These are phyloP conservation scores for Metschnikowia vanudenii DNA, from an alignment of 805 yeast species.

Conservation along the genomic window DNA sequence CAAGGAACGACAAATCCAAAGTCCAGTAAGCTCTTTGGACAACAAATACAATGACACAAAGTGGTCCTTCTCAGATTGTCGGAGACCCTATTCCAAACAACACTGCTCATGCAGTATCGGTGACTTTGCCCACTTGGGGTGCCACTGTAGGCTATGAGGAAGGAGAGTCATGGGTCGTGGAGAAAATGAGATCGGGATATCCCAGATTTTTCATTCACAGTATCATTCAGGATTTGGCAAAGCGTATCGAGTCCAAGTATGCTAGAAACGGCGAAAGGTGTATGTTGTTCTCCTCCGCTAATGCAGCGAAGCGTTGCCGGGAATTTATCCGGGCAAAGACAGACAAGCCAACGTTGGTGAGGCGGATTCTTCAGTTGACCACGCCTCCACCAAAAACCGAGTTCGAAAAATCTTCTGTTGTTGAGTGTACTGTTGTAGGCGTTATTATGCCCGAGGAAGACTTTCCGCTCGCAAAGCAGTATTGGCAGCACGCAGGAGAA, in stretches of 20 bases:
- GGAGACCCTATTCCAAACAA: conserved; percentile 89
- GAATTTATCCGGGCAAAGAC: conserved; percentile 58
- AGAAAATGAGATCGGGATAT: conserved; percentile 80
- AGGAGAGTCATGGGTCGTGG: conserved; percentile 78
- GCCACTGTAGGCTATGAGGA: conserved; percentile 91
- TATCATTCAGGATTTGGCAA: conserved; percentile 55
- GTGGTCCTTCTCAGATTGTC: conserved; percentile 44
- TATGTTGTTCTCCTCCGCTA: conserved; percentile 74
- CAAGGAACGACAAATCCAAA: neutral
- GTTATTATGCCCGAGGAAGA: conserved; percentile 70
- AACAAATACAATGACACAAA: conserved; percentile 10
- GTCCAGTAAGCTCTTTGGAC: neutral
- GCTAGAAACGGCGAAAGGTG: conserved; percentile 78
- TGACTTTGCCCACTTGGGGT: conserved; percentile 92
- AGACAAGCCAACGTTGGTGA: conserved; percentile 26
- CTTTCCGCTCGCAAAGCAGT: conserved; percentile 68
- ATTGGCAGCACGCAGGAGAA: conserved; percentile 98
- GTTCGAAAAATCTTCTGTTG: conserved; percentile 56
- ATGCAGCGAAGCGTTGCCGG: conserved; percentile 81
- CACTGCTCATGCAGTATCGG: conserved; percentile 91
- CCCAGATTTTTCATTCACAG: conserved; percentile 79
- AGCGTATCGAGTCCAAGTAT: conserved; percentile 59
- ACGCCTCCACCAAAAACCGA: conserved; percentile 64
- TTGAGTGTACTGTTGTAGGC: conserved; percentile 70
- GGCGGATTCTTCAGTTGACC: conserved; percentile 69